Evolutionary conservation across 2,329 filamentous ascomycete species (phyloP).

Genomic region (Ceratocystis ficicola): DNA sequence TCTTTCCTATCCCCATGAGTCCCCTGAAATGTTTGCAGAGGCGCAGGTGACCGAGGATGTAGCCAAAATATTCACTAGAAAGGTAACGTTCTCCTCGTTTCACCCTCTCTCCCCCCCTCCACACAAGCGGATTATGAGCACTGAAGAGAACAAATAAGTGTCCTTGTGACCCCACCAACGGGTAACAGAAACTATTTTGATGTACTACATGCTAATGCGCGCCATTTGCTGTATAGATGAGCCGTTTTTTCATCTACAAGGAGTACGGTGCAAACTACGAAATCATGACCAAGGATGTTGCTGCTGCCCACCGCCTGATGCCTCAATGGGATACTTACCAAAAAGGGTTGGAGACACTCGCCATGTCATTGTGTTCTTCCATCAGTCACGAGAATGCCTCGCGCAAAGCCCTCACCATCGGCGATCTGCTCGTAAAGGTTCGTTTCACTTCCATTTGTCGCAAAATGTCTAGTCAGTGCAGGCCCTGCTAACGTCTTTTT

Average conservation of each 20-base stretch:
- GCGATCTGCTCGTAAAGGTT: slow-evolving; percentile 84
- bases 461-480: background rate
- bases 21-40: slow-evolving; percentile 44
- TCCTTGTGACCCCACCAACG: background rate
- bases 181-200: background rate
- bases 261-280: slow-evolving; percentile 88
- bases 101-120: background rate
- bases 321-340: slow-evolving; percentile 70
- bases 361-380: slow-evolving; percentile 59
- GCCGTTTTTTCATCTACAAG: slow-evolving; percentile 74
- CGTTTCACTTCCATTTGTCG: background rate
- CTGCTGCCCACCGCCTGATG: slow-evolving; percentile 53
- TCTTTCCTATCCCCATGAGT: slow-evolving; percentile 34
- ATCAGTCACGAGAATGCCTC: slow-evolving; percentile 49
- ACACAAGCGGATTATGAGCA: background rate
- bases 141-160: background rate
- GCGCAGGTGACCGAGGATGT: slow-evolving; percentile 49
- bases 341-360: slow-evolving; percentile 71
- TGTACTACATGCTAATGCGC: background rate
- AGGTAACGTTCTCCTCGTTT: slow-evolving; percentile 32
- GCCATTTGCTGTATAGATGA: slow-evolving; percentile 43
- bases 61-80: slow-evolving; percentile 48
- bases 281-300: slow-evolving; percentile 66
- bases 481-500: background rate
- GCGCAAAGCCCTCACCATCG: slow-evolving; percentile 67